phyloP scores from a whole-genome alignment of 2,329 filamentous ascomycete genomes.

The Nannizziopsis arthrosporioides region DNA sequence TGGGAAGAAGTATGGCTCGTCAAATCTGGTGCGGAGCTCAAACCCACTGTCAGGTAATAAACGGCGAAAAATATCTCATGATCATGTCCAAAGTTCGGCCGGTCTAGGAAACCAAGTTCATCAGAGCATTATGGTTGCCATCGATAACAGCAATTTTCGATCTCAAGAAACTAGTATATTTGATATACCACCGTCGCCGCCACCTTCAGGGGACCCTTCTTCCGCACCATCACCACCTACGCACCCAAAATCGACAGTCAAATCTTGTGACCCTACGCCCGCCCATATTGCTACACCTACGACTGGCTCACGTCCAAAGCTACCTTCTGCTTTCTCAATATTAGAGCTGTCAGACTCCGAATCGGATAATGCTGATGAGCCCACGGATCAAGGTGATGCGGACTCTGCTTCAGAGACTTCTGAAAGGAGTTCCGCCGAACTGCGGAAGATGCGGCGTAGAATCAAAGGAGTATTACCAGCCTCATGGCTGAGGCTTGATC shows the following conservation, averaged over 20 bases:
- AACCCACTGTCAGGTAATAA: conserved; percentile 19
- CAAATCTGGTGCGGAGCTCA: background rate
- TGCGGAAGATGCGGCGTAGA: conserved; percentile 29
- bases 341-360: conserved; percentile 17
- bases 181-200: conserved; percentile 32
- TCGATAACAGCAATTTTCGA: conserved; percentile 17
- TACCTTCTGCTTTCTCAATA: conserved; percentile 13
- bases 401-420: conserved; percentile 5
- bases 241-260: conserved; percentile 11
- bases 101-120: background rate
- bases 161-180: conserved; percentile 17
- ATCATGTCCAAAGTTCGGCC: background rate
- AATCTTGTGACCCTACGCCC: conserved; percentile 25
- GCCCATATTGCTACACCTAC: conserved; percentile 20
- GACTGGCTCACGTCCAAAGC: conserved; percentile 17
- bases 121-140: conserved; percentile 18
- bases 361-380: background rate
- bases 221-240: conserved; percentile 15
- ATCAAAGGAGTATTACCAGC: conserved; percentile 41
- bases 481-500: conserved; percentile 36
- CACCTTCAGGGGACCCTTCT: conserved; percentile 27
- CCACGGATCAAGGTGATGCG: background rate
- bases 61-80: conserved; percentile 26
- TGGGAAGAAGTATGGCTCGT: background rate
- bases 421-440: conserved; percentile 16